Conservation (phyloP, 2,329 filamentous ascomycete genomes). For the Microcera coccophila region DNA sequence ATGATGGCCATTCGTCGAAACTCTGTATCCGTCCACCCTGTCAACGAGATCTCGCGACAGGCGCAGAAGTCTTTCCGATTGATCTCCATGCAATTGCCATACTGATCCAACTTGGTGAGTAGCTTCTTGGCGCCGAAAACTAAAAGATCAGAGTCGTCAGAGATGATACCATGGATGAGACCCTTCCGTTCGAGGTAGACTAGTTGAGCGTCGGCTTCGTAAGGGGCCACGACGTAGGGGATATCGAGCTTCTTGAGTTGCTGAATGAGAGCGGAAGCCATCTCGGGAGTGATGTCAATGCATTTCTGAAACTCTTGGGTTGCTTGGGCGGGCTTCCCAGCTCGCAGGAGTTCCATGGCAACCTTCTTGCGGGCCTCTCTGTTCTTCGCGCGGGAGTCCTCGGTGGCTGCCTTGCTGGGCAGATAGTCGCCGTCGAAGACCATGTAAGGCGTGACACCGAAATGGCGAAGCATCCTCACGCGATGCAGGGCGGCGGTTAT, state of each 20-base stretch:
- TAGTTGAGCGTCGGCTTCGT: slow-evolving; percentile 95
- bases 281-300: slow-evolving; percentile 91
- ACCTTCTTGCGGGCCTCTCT: slow-evolving; percentile 72
- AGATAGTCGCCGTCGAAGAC: slow-evolving; percentile 96
- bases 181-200: slow-evolving; percentile 88
- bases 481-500: slow-evolving; percentile 86
- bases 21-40: slow-evolving; percentile 86
- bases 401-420: slow-evolving; percentile 87
- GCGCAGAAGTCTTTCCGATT: slow-evolving; percentile 84
- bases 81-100: slow-evolving; percentile 89
- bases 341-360: slow-evolving; percentile 74
- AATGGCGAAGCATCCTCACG: slow-evolving; percentile 90
- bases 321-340: slow-evolving; percentile 77
- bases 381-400: slow-evolving; percentile 68
- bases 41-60: slow-evolving; percentile 81
- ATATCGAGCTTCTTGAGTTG: slow-evolving; percentile 78
- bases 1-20: slow-evolving; percentile 95
- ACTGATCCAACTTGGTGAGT: slow-evolving; percentile 89
- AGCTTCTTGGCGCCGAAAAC: slow-evolving; percentile 91
- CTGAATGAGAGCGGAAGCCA: slow-evolving; percentile 89
- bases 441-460: slow-evolving; percentile 88
- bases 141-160: slow-evolving; percentile 92
- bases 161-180: slow-evolving; percentile 80
- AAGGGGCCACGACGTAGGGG: slow-evolving; percentile 89
- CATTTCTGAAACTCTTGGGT: slow-evolving; percentile 88